Conservation (phyloP, 495 filamentous ascomycete species). For the Pseudevernia furfuracea region DNA sequence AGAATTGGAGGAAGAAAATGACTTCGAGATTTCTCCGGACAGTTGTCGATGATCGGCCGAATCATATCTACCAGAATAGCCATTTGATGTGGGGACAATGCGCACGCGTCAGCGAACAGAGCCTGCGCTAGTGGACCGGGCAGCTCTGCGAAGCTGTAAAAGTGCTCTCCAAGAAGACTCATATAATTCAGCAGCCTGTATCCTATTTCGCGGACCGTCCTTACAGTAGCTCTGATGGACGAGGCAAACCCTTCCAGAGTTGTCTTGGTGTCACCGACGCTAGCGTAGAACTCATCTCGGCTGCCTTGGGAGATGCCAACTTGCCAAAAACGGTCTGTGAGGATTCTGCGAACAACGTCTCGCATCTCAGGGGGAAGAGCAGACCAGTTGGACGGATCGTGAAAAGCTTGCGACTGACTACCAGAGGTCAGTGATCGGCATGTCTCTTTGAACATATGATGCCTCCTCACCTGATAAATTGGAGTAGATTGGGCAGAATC, state of each 20-base stretch:
- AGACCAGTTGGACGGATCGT: conserved; percentile 78
- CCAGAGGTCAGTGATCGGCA: conserved; percentile 22
- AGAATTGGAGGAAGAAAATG: conserved; percentile 86
- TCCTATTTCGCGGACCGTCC: conserved; percentile 82
- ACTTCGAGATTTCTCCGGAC: conserved; percentile 64
- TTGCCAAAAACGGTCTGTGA: conserved; percentile 98
- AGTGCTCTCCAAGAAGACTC: conserved; percentile 75
- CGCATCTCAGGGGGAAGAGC: conserved; percentile 70
- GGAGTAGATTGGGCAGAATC: conserved; percentile 79
- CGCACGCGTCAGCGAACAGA: conserved; percentile 72
- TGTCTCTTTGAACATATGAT: not conserved
- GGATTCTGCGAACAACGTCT: conserved; percentile 65
- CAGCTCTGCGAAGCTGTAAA: conserved; percentile 81
- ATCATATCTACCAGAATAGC: conserved; percentile 82
- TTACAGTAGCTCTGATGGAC: conserved; percentile 76
- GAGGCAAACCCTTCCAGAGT: conserved; percentile 93
- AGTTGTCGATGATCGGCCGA: conserved; percentile 80
- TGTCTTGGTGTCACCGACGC: conserved; percentile 75
- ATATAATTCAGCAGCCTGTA: conserved; percentile 93
- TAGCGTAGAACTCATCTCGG: conserved; percentile 91
- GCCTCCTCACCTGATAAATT: conserved; percentile 62
- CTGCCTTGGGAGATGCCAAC: conserved; percentile 91
- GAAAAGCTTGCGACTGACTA: conserved; percentile 87
- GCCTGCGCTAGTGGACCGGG: conserved; percentile 77
- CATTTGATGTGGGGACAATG: conserved; percentile 85